These are phyloP conservation scores for Trichoderma sp. DNA, from an alignment of 2,329 filamentous ascomycete species.

Conservation along the genomic window DNA sequence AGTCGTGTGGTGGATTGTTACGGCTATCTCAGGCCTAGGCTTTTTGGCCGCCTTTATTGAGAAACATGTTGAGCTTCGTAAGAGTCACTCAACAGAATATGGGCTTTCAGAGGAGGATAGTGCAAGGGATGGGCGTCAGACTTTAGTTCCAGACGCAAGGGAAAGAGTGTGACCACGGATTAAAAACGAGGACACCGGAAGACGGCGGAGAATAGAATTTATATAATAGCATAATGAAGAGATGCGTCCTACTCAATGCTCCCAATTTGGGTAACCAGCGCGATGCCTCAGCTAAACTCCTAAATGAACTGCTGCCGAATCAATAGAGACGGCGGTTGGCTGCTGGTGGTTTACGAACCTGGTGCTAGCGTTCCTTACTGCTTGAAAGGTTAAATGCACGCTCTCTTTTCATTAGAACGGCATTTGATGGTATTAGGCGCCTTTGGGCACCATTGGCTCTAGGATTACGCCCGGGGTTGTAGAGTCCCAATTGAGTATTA, in stretches of 20 bases:
- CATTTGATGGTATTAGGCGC: background rate
- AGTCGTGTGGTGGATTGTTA: constrained; percentile 7
- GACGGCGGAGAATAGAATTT: background rate
- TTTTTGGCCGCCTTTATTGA: constrained; percentile 4
- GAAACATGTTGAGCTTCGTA: constrained; percentile 10
- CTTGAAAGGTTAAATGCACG: background rate
- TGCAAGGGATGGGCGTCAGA: background rate
- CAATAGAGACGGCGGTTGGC: background rate
- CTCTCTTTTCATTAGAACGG: background rate
- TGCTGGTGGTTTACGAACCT: background rate
- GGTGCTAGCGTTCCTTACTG: background rate
- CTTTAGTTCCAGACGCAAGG: background rate
- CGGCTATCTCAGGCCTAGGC: background rate
- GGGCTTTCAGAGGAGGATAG: background rate
- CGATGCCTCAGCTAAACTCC: background rate
- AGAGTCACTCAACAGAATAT: background rate
- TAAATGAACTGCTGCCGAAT: background rate
- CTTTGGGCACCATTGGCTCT: background rate
- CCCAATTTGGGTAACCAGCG: background rate
- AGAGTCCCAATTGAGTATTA: background rate
- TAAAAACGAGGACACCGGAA: background rate
- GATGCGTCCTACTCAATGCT: background rate
- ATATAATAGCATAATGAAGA: background rate
- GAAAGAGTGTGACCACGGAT: background rate
- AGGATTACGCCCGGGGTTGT: background rate